Evolutionary conservation across 2,329 filamentous ascomycete species (phyloP).

Genomic region (Myriangium duriaei): DNA sequence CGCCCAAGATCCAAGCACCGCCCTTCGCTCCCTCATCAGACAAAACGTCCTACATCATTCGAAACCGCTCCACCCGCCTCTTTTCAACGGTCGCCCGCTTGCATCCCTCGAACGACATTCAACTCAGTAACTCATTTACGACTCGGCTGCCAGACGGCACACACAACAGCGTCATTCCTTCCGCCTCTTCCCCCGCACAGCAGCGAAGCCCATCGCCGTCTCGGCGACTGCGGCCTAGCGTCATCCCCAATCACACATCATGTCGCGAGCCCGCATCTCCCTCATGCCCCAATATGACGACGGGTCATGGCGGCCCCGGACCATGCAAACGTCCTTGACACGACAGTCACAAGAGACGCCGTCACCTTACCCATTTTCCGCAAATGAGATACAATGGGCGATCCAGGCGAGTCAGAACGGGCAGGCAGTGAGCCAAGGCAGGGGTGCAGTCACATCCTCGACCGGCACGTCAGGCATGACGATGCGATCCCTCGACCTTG

Average conservation of each 20-base stretch:
- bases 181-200: background rate
- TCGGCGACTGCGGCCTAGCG: slow-evolving; percentile 12
- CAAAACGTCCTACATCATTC: slow-evolving; percentile 2
- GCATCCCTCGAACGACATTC: background rate
- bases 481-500: slow-evolving; percentile 6
- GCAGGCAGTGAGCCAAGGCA: background rate
- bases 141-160: background rate
- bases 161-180: background rate
- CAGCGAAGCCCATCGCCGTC: slow-evolving; percentile 12
- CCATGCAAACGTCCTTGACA: slow-evolving; percentile 11
- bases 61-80: background rate
- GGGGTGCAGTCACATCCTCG: background rate
- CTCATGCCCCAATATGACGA: too few relatives aligned
- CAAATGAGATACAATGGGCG: slow-evolving; percentile 9
- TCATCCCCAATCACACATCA: too few relatives aligned
- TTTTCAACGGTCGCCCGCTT: background rate
- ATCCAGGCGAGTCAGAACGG: slow-evolving; percentile 1
- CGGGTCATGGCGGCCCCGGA: slow-evolving; percentile 7
- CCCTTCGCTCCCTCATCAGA: background rate
- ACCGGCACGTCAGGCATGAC: background rate
- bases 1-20: too few relatives aligned
- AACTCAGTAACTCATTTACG: too few relatives aligned
- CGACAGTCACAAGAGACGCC: slow-evolving; percentile 9
- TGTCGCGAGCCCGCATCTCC: too few relatives aligned
- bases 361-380: background rate